These are phyloP conservation scores for Bruguiera sexangula DNA, from an alignment of 345 rosid species.

Conservation along the genomic window DNA sequence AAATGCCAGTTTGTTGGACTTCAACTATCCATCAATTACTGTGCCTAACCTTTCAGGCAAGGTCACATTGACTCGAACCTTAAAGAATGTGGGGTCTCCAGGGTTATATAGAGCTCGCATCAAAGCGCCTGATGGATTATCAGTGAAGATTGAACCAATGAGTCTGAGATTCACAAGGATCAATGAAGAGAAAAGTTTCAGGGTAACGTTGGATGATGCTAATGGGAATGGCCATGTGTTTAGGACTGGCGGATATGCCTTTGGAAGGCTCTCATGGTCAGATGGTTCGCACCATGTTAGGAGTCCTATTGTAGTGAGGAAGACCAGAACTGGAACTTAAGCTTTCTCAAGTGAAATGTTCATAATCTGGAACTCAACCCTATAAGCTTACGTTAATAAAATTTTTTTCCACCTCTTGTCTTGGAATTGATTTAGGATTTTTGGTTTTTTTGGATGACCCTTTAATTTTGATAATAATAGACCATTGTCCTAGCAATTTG, in stretches of 20 bases:
- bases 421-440: too few relatives aligned
- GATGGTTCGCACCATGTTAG: slow-evolving; percentile 19
- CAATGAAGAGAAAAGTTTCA: slow-evolving; percentile 14
- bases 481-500: too few relatives aligned
- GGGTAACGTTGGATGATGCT: slow-evolving; percentile 1
- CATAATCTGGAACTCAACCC: too few relatives aligned
- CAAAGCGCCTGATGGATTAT: slow-evolving; percentile 12
- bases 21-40: slow-evolving; percentile 26
- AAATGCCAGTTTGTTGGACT: neutral
- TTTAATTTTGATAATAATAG: too few relatives aligned
- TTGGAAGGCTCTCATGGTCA: slow-evolving; percentile 18
- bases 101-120: slow-evolving; percentile 7
- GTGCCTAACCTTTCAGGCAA: slow-evolving; percentile 15
- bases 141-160: slow-evolving; percentile 6
- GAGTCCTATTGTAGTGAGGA: slow-evolving; percentile 13
- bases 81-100: slow-evolving; percentile 18
- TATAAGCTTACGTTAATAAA: too few relatives aligned
- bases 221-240: too few relatives aligned
- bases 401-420: too few relatives aligned
- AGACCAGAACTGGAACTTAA: neutral
- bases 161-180: slow-evolving; percentile 9
- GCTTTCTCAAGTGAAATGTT: too few relatives aligned
- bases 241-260: neutral
- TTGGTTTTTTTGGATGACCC: too few relatives aligned
- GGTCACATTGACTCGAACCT: slow-evolving; percentile 14